phyloP scores from a whole-genome alignment of 2,329 filamentous ascomycete genomes.

The Neopestalotiopsis clavispora region DNA sequence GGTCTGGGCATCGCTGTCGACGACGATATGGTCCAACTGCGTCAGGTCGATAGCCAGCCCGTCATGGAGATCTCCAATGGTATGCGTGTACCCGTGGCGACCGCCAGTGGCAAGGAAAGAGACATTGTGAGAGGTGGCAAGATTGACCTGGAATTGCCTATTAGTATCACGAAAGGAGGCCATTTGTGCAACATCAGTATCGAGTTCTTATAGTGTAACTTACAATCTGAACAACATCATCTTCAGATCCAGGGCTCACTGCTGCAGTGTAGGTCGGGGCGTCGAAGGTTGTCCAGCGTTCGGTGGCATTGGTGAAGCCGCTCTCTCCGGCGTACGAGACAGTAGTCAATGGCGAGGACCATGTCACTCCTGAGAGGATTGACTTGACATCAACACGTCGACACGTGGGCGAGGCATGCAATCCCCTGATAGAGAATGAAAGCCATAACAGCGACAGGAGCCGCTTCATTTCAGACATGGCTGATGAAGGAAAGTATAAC shows the following conservation, averaged over 20 bases:
- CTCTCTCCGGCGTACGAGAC: too few relatives aligned
- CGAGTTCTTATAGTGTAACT: not conserved
- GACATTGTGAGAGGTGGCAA: slow-evolving; percentile 10
- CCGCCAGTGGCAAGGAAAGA: slow-evolving; percentile 26
- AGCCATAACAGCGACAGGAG: too few relatives aligned
- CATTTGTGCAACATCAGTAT: too few relatives aligned
- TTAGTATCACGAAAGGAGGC: too few relatives aligned
- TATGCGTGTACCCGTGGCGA: slow-evolving; percentile 24
- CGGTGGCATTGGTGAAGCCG: not conserved
- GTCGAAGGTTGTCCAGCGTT: not conserved
- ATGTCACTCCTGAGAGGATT: too few relatives aligned
- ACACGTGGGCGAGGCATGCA: too few relatives aligned
- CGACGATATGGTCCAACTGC: not conserved
- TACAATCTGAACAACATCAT: not conserved
- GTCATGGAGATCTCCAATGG: slow-evolving; percentile 17
- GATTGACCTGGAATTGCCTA: slow-evolving; percentile 20
- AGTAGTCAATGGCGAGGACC: too few relatives aligned
- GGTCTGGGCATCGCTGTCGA: not conserved
- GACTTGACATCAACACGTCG: too few relatives aligned
- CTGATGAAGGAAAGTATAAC: too few relatives aligned
- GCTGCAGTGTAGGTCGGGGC: not conserved
- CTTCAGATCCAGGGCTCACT: not conserved
- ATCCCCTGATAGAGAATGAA: too few relatives aligned
- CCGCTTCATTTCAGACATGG: too few relatives aligned
- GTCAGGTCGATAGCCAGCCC: slow-evolving; percentile 24